Evolutionary conservation across 2,329 filamentous ascomycete genomes (phyloP), one percentile per base, ranked within the genome.

Genomic region (Fusarium sublunatum): DNA sequence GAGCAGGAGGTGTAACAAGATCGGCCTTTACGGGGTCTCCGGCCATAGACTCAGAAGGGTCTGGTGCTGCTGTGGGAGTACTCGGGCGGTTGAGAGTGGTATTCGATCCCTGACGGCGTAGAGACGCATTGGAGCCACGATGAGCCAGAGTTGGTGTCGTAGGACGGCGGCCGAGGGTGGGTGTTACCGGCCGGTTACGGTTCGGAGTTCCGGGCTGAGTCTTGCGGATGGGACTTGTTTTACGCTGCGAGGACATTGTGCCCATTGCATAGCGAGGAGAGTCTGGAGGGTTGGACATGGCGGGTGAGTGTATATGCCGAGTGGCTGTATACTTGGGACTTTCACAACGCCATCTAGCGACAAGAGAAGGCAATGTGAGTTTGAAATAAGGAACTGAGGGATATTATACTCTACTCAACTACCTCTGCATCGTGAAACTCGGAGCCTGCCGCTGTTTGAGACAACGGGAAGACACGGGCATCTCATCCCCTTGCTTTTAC

Each of bases 211-310:
- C 10, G 3, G 45, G 53, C 5, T 56, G 53, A 4, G 49, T 5
- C 6, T 62, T 59, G 15, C 64, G 58, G 22, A 65, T 38, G 11
- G 67, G 67, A 42, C 67, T 69, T 24, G 52, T 67, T 29, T 64
- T 48, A 6, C 64, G 58, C 1, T 46, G 22, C 11, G 67, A 70
- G 19, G 67, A 58, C 53, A 58, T 47, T n/a, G 67, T 70, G 11
- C 58, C 64, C 28, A 65, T 68, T 11, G 67, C 64, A 35, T 68
- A 70, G 28, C 67, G 67, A 49, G 67, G 67, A 12, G 66, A 61
- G 13, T 52, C 41, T 36, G 53, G 42, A 19, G 38, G 34, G n/a
- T 58, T 45, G 7, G 51, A 31, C 63, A 64, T 66, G n/a, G 47
- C 44, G 4, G 22, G 50, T 31, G 25, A 25, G 22, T 29, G 13